These are phyloP conservation scores for Pleurotus djamor DNA, from an alignment of 768 basidiomycete genomes.

Conservation along the genomic window DNA sequence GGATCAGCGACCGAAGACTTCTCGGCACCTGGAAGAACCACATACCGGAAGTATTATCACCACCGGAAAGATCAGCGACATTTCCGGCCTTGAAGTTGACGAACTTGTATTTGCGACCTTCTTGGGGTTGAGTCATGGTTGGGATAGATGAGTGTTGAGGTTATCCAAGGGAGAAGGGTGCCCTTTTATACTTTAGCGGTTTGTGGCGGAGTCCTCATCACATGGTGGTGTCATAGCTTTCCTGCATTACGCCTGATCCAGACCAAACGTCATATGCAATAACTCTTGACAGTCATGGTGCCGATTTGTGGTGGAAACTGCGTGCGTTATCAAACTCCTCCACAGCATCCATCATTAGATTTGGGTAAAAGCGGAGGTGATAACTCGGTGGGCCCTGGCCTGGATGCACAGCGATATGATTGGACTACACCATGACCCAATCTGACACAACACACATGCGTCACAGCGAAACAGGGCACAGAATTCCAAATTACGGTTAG, in stretches of 20 bases:
- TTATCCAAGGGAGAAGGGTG: background rate
- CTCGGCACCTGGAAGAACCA: slow-evolving; percentile 1
- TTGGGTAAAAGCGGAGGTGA: too few relatives aligned
- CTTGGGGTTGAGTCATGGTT: slow-evolving; percentile 18
- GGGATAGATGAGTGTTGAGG: background rate
- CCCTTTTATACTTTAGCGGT: background rate
- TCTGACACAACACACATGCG: too few relatives aligned
- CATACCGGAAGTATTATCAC: slow-evolving; percentile 45
- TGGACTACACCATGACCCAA: too few relatives aligned
- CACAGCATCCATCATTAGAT: too few relatives aligned
- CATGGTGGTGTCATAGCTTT: background rate
- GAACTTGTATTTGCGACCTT: slow-evolving; percentile 41
- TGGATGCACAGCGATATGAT: too few relatives aligned
- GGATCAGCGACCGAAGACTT: background rate
- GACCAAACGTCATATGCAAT: background rate
- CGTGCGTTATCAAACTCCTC: background rate
- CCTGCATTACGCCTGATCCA: background rate
- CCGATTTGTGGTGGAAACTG: background rate
- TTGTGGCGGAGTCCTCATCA: background rate
- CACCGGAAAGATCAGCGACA: slow-evolving; percentile 53
- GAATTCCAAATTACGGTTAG: too few relatives aligned
- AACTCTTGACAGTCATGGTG: background rate
- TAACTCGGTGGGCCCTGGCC: too few relatives aligned
- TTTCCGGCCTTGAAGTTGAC: slow-evolving; percentile 51
- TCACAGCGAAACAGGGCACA: too few relatives aligned